Evolutionary conservation across 345 rosid genomes (phyloP).

Genomic region (Turnera subulata): DNA sequence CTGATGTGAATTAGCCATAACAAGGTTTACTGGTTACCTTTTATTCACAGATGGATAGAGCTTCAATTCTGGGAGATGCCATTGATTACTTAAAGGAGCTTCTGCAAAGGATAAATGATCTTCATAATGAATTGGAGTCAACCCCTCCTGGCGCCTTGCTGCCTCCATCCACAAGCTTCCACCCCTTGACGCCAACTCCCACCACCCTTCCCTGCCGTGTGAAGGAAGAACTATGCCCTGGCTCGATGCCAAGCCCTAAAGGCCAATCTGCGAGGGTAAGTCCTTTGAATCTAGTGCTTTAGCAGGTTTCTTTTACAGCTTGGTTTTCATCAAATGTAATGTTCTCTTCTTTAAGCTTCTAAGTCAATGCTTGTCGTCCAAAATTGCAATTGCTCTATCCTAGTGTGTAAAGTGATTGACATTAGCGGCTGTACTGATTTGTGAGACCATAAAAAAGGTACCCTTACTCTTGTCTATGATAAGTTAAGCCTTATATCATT

Average conservation of each 20-base stretch:
- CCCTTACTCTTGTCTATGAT: too few relatives aligned
- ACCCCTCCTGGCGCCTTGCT: slow-evolving; percentile 56
- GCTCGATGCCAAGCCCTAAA: slow-evolving; percentile 68
- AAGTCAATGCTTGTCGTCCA: too few relatives aligned
- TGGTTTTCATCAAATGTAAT: not conserved
- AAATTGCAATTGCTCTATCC: too few relatives aligned
- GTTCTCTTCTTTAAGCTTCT: not conserved
- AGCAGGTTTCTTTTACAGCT: not conserved
- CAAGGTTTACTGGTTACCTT: not conserved
- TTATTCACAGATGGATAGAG: slow-evolving; percentile 87
- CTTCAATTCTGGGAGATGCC: slow-evolving; percentile 95
- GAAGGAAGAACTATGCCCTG: slow-evolving; percentile 75
- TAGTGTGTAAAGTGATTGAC: too few relatives aligned
- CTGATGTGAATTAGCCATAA: too few relatives aligned
- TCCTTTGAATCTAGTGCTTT: slow-evolving; percentile 1
- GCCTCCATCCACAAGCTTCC: slow-evolving; percentile 59
- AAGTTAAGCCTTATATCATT: too few relatives aligned
- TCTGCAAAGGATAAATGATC: slow-evolving; percentile 86
- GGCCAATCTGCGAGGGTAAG: slow-evolving; percentile 79
- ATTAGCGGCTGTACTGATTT: too few relatives aligned
- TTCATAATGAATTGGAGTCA: slow-evolving; percentile 83
- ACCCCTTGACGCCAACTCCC: slow-evolving; percentile 85
- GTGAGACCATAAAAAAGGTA: too few relatives aligned
- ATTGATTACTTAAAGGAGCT: slow-evolving; percentile 95
- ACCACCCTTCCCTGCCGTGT: slow-evolving; percentile 67